Evolutionary conservation across 179 eudicot species (phyloP).

Genomic region (Sideroxylon spinosum): DNA sequence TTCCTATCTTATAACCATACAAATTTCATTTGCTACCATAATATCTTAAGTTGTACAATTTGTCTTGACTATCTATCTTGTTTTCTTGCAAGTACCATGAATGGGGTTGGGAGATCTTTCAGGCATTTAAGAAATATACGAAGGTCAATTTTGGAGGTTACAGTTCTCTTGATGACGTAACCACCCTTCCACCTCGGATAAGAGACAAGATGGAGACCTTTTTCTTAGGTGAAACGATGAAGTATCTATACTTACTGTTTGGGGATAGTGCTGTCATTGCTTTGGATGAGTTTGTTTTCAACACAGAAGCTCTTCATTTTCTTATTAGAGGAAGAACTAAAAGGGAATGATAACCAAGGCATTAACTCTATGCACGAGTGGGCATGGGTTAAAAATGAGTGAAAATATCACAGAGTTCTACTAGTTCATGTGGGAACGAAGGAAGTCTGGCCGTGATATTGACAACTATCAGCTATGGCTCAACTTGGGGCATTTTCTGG

Average conservation of each 20-base stretch:
- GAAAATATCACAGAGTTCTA: neutral
- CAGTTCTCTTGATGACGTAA: slow-evolving; percentile 86
- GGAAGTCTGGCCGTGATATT: slow-evolving; percentile 11
- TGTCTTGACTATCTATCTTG: neutral
- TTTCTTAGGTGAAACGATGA: slow-evolving; percentile 89
- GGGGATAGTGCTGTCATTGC: slow-evolving; percentile 52
- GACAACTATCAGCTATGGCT: neutral
- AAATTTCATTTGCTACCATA: neutral
- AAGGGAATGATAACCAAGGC: slow-evolving; percentile 23
- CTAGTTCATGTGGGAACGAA: slow-evolving; percentile 14
- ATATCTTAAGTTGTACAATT: neutral
- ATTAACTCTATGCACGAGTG: neutral
- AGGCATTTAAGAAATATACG: slow-evolving; percentile 89
- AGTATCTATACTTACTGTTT: slow-evolving; percentile 74
- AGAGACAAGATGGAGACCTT: slow-evolving; percentile 99
- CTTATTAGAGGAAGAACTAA: slow-evolving; percentile 38
- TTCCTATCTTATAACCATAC: neutral
- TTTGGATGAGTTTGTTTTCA: slow-evolving; percentile 73
- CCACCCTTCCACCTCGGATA: slow-evolving; percentile 63
- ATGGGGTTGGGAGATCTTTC: slow-evolving; percentile 96
- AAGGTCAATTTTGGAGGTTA: slow-evolving; percentile 90
- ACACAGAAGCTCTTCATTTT: slow-evolving; percentile 93
- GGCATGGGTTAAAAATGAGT: neutral
- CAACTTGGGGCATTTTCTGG: slow-evolving; percentile 2
- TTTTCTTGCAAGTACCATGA: slow-evolving; percentile 67